These are phyloP conservation scores for Melastoma malabathricum DNA, from an alignment of 345 rosid genomes.

Conservation along the genomic window DNA sequence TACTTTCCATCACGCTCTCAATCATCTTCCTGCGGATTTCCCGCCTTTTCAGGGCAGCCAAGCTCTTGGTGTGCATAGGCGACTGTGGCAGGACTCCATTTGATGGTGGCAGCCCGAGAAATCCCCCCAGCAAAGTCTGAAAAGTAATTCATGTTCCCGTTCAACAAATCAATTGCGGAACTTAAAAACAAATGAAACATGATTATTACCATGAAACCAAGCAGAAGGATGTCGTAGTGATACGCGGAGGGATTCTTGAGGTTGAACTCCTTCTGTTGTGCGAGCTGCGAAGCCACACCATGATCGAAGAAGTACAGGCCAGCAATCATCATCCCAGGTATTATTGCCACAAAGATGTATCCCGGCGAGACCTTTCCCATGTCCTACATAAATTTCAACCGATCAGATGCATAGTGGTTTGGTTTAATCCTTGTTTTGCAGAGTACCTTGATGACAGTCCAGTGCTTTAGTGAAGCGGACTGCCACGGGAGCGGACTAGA, in stretches of 20 bases:
- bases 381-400: constrained; percentile 18
- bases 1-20: constrained; percentile 60
- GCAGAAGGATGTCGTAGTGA: constrained; percentile 64
- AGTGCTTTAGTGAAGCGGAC: constrained; percentile 45
- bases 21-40: constrained; percentile 60
- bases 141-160: neutral
- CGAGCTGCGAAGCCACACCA: constrained; percentile 82
- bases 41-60: constrained; percentile 64
- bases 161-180: too few relatives aligned
- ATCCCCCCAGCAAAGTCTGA: constrained; percentile 71
- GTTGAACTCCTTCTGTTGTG: constrained; percentile 74
- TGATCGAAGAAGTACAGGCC: constrained; percentile 88
- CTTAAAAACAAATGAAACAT: too few relatives aligned
- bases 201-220: constrained; percentile 45
- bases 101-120: constrained; percentile 84
- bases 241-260: constrained; percentile 71
- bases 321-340: constrained; percentile 82
- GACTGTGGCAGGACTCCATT: constrained; percentile 90
- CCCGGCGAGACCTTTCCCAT: constrained; percentile 57
- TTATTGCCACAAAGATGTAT: constrained; percentile 56
- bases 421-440: too few relatives aligned
- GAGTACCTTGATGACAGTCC: constrained; percentile 68
- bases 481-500: constrained; percentile 80
- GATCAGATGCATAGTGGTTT: too few relatives aligned
- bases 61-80: constrained; percentile 87